phyloP scores from a whole-genome alignment of 2,329 filamentous ascomycete genomes.

The Dactylellina drechsleri region DNA sequence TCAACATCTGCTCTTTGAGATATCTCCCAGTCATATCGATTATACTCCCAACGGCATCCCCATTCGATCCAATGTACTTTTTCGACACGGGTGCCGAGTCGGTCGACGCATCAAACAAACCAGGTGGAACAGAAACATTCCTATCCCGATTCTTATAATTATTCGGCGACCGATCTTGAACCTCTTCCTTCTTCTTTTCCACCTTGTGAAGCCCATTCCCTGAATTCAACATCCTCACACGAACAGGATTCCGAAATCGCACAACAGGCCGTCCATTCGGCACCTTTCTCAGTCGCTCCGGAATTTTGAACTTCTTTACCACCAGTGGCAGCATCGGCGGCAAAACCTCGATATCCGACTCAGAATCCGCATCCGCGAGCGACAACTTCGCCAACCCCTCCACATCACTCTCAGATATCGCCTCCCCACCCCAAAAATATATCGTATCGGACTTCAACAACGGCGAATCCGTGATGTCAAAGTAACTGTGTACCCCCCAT shows the following conservation, averaged over 20 bases:
- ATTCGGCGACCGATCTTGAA: neutral
- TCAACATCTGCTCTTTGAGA: neutral
- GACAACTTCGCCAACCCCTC: neutral
- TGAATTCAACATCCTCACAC: slow-evolving; percentile 1
- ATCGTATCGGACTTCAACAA: slow-evolving; percentile 24
- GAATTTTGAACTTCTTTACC: neutral
- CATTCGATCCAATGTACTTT: slow-evolving; percentile 12
- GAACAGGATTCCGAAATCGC: slow-evolving; percentile 4
- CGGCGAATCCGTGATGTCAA: slow-evolving; percentile 30
- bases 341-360: neutral
- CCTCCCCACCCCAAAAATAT: slow-evolving; percentile 24
- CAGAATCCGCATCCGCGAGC: neutral
- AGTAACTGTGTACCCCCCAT: slow-evolving; percentile 22
- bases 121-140: neutral
- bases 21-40: neutral
- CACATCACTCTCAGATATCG: neutral
- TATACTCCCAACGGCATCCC: slow-evolving; percentile 14
- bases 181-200: neutral
- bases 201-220: neutral
- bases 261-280: slow-evolving; percentile 12
- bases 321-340: neutral
- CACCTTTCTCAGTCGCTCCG: slow-evolving; percentile 7
- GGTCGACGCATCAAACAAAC: neutral
- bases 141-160: neutral
- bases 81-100: neutral